These are phyloP conservation scores for Parathielavia appendiculata DNA, from an alignment of 495 filamentous ascomycete species.

Conservation along the genomic window DNA sequence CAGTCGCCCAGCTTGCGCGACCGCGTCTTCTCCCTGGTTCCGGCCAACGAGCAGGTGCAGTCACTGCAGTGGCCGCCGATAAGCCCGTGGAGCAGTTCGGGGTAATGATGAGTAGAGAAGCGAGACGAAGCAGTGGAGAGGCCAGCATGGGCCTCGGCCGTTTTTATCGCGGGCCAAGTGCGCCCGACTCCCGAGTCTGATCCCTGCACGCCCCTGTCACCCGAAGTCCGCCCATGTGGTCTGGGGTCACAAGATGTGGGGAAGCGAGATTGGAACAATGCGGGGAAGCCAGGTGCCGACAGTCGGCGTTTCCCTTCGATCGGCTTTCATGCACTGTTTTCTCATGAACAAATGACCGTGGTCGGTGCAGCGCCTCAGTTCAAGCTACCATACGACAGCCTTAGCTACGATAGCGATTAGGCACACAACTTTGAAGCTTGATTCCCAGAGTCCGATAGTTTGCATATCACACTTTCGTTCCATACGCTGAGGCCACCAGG, in stretches of 20 bases:
- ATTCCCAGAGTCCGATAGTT: neutral
- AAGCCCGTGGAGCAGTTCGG: conserved; percentile 28
- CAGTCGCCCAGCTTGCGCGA: neutral
- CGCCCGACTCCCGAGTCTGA: conserved; percentile 1
- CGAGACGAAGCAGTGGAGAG: conserved; percentile 24
- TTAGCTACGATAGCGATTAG: too few species aligned
- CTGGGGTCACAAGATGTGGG: neutral
- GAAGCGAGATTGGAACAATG: conserved; percentile 2
- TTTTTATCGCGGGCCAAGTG: conserved; percentile 20
- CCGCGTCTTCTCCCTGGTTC: neutral
- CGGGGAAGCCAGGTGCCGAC: conserved; percentile 5
- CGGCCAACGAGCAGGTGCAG: neutral
- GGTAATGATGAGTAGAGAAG: conserved; percentile 44
- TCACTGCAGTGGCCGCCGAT: neutral
- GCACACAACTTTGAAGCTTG: too few species aligned
- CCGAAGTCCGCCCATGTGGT: neutral
- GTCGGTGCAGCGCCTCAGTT: too few species aligned
- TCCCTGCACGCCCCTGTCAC: too few species aligned
- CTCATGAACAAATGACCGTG: too few species aligned
- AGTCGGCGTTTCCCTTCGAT: neutral
- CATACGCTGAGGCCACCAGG: neutral
- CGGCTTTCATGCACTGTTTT: neutral
- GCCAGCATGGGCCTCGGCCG: conserved; percentile 4
- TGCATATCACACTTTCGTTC: too few species aligned
- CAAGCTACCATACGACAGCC: too few species aligned